Evolutionary conservation across 2,329 filamentous ascomycete genomes (phyloP), one percentile per base, ranked within the genome.

Genomic region (Monilinia laxa): DNA sequence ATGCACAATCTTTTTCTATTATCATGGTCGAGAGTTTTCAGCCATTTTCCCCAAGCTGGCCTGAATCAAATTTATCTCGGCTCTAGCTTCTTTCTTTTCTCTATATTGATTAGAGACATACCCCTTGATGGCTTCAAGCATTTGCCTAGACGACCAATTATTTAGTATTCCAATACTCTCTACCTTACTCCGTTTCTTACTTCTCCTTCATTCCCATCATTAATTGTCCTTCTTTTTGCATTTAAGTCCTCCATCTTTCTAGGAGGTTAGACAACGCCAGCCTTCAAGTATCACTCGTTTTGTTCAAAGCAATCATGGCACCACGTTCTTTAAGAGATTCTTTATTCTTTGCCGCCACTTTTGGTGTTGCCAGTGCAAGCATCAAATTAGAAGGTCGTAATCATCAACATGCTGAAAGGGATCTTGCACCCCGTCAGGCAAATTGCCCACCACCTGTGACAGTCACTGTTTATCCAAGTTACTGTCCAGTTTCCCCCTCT

Each of bases 101-200:
- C n/a, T n/a, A 18, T 49, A 20, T 49, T 23, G 47, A 12, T 52
- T 6, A 38, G 45, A 51, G 14, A 60, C 45, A 60, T 49, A 28
- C 42, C 54, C 62, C 28, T 65, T 65, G 28, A 20, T 52, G 18
- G 53, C 40, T 65, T 28, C 16, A 54, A 42, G 60, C 16, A 54
- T 31, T 31, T 54, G 23, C 23, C 49, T 18, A 25, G 23, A 25
- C 10, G 7, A 31, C n/a, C 35, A 42, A 42, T n/a, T 62, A 54
- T 65, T 59, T 65, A 65, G 42, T 65, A 65, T 65, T 42, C 58
- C 62, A 59, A 51, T 65, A 59, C n/a, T 59, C 62, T 35, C 23
- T 28, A 16, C 62, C 62, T 58, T 28, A 2, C 18, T 51, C 31
- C 53, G 35, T 51, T 51, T 51, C 45, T 25, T 16, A 38, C 42